Base-by-base conservation (phyloP, 2,329 filamentous ascomycete species). In the Dothideomycetes sp. region DNA sequence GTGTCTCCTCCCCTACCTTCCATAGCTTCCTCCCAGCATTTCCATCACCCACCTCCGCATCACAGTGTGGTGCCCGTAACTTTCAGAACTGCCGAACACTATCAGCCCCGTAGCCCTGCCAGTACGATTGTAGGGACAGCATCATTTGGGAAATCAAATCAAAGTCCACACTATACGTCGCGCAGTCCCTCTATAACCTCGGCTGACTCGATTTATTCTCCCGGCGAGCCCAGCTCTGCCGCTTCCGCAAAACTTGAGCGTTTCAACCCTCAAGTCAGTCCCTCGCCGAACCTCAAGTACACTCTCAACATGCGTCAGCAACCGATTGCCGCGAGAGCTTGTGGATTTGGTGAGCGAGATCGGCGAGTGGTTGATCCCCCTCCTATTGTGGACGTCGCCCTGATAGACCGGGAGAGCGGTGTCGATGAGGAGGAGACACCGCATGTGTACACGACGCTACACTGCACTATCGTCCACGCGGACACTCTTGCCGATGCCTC, bases 321-420 rank as follows among this genome's bases (percentile, higher is more conserved):
- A 52, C 84, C 84, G 7, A 68, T 77, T 14, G 83, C 83, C 1
- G 84, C 84, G 38, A 72, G 84, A 49, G 84, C 83, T 31, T 91
- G 84, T 52, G 84, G 84, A 1, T 89, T 87, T 56, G 84, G 84
- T 44, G 84, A 89, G 59, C 72, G 84, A 47, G 84, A 91, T 54
- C 75, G 84, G 30, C 73, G 84, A 45, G 83, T 87, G 12, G 84
- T 91, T 46, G 84, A 91, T 53, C 84, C 84, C 31, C 84, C 84
- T 2, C 84, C 84, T 11, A 89, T 91, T 52, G 73, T 91, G 16
- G 78, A 89, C 54, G 72, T 89, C 34, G 40, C 42, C 19, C 73
- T 86, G 41, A 73, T 76, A 37, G 73, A 80, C 45, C 67, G 73
- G 1, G 65, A 62, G 27, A 68, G 64, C 11, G 64, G 66, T 33